Percentiles rank a stretch among this genome's conserved stretches.
These are phyloP conservation scores for Vitis labrusca DNA, from an alignment of 164 flowering plant genomes.

Conservation along the genomic window DNA sequence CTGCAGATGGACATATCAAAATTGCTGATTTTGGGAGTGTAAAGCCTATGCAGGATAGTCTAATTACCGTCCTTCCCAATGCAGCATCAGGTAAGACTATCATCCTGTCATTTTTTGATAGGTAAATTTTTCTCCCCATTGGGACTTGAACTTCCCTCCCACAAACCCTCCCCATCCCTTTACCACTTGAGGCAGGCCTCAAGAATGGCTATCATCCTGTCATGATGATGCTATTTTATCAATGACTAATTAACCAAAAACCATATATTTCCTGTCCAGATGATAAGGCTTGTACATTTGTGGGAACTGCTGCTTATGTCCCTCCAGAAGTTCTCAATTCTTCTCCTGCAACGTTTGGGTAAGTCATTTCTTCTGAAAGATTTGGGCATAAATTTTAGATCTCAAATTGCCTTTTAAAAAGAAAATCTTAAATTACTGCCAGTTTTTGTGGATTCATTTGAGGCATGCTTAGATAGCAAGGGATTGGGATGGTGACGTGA, in stretches of 20 bases:
- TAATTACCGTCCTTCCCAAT: constrained; percentile 85
- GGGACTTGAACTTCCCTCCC: too few species aligned
- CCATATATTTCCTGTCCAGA: constrained; percentile 40
- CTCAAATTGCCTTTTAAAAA: neutral
- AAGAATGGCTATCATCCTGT: too few species aligned
- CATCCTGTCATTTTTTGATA: too few species aligned
- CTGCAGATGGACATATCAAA: constrained; percentile 90
- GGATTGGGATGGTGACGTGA: too few species aligned
- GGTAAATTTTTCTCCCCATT: too few species aligned
- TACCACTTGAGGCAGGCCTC: too few species aligned
- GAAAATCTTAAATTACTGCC: too few species aligned
- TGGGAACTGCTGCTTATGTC: constrained; percentile 99
- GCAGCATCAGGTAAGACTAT: constrained; percentile 62
- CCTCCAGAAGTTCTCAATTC: constrained; percentile 99
- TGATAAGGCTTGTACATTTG: constrained; percentile 97
- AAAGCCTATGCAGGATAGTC: constrained; percentile 88
- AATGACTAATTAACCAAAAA: too few species aligned
- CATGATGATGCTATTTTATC: too few species aligned
- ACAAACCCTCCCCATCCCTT: too few species aligned
- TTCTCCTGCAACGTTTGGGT: constrained; percentile 98
- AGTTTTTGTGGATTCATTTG: too few species aligned
- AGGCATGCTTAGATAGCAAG: too few species aligned
- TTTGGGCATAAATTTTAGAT: neutral
- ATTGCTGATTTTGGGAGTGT: constrained; percentile 99
- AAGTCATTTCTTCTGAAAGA: constrained; percentile 9